Evolutionary conservation across 2,329 filamentous ascomycete species (phyloP), one percentile per base, ranked within the genome.

Genomic region (Colletotrichum sp.): DNA sequence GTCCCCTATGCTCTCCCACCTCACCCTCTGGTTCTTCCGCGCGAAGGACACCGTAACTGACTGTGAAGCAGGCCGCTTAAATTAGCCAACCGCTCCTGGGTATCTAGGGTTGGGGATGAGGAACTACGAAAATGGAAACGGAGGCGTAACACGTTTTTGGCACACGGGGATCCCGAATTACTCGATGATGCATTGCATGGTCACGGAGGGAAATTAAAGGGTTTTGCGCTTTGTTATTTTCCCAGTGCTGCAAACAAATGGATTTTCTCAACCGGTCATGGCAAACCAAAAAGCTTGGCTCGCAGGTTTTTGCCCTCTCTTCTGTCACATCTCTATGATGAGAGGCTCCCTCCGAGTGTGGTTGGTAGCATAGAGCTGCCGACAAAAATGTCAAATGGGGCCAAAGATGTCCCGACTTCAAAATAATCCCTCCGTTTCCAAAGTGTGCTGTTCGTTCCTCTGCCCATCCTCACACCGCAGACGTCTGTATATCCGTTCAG

Each of bases 141-240:
- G 75, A 75, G 75, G 75, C 75, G 75, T 77, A 77, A 76, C 71
- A 76, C 74, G 76, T 71, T 73, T 78, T 78, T 78, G 75, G 75
- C 75, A 77, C 71, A 76, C 52, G 74, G 74, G 75, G 72, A 64
- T 75, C 72, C 75, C 75, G 74, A 75, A 75, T 75, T 76, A 76
- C 74, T 76, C 74, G 75, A 77, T 72, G 72, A 75, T 77, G 75
- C 75, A 76, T 77, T 71, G 75, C 75, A 77, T 77, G 75, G 66
- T 75, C 75, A 76, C 67, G 75, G 75, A 77, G 75, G 74, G 75
- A 77, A 76, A 75, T 77, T 63, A 68, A 76, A 77, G 74, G 74
- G 74, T 76, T 76, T 75, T 75, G 72, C 75, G 68, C 71, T 75
- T 70, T 71, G 67, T 77, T 49, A 76, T 74, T 69, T 69, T 34